Evolutionary conservation across 129 eudicot genomes (phyloP).

Genomic region (Apium graveolens): DNA sequence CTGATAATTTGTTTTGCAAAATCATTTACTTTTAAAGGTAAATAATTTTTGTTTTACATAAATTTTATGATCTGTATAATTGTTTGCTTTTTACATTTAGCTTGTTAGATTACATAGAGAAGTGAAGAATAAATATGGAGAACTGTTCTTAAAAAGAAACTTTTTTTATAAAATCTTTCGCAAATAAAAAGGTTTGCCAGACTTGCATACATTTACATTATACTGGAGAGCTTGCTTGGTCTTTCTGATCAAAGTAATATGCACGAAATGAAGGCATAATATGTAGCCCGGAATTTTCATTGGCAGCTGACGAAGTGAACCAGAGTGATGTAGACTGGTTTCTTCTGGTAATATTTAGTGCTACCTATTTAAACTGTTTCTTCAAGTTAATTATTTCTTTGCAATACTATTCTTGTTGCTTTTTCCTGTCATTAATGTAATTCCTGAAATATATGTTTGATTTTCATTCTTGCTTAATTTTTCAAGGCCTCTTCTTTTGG

Average conservation of each 20-base stretch:
- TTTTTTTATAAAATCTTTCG: not conserved
- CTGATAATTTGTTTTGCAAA: not conserved
- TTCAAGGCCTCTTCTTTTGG: not conserved
- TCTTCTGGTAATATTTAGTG: not conserved
- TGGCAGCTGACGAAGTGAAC: not conserved
- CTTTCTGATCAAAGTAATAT: not conserved
- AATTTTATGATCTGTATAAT: not conserved
- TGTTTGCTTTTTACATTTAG: not conserved
- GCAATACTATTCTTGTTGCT: not conserved
- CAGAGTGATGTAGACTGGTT: not conserved
- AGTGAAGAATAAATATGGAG: not conserved
- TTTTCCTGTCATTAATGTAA: not conserved
- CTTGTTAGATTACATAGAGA: not conserved
- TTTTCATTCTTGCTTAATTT: not conserved
- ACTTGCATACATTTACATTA: not conserved
- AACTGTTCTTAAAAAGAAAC: not conserved
- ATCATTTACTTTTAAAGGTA: not conserved
- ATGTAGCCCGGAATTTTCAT: not conserved
- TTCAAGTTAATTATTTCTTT: not conserved
- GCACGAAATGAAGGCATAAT: not conserved
- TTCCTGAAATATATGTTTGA: not conserved
- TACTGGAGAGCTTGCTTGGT: not conserved
- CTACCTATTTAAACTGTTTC: not conserved
- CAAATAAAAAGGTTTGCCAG: not conserved
- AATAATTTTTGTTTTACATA: not conserved